phyloP scores from a whole-genome alignment of 352 stramenopile genomes.

The Pythium myriotylum region DNA sequence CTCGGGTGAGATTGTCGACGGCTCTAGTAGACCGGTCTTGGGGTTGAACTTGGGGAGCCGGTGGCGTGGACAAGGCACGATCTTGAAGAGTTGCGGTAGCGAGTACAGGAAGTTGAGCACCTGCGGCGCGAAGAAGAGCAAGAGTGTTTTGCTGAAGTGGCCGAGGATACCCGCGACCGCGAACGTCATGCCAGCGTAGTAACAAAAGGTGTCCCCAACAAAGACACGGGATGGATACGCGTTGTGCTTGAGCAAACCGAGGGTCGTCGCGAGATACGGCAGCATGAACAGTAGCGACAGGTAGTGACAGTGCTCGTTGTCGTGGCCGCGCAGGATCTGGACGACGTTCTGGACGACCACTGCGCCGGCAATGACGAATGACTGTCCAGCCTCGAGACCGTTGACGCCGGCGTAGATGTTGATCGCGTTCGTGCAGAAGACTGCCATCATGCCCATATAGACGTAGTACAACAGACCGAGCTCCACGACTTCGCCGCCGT shows the following conservation, averaged over 20 bases:
- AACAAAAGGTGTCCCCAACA: slow-evolving; percentile 99
- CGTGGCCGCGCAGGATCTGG: slow-evolving; percentile 88
- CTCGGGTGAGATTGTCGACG: slow-evolving; percentile 90
- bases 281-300: slow-evolving; percentile 97
- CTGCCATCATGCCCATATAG: slow-evolving; percentile 98
- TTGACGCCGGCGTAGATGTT: slow-evolving; percentile 99
- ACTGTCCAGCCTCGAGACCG: slow-evolving; percentile 96
- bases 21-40: slow-evolving; percentile 90
- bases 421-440: slow-evolving; percentile 99
- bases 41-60: slow-evolving; percentile 95
- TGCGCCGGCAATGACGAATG: slow-evolving; percentile 90
- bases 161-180: slow-evolving; percentile 95
- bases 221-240: slow-evolving; percentile 98
- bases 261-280: slow-evolving; percentile 93
- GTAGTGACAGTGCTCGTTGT: slow-evolving; percentile 91
- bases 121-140: slow-evolving; percentile 98
- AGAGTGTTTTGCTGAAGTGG: slow-evolving; percentile 98
- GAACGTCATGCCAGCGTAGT: slow-evolving; percentile 99
- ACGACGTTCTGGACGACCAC: slow-evolving; percentile 96
- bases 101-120: slow-evolving; percentile 99
- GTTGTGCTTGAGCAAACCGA: slow-evolving; percentile 96
- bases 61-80: slow-evolving; percentile 98
- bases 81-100: slow-evolving; percentile 97
- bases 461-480: slow-evolving; percentile 95
- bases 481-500: slow-evolving; percentile 90